Conservation (phyloP, 2,329 filamentous ascomycete genomes). For the Monosporascus sp. region DNA sequence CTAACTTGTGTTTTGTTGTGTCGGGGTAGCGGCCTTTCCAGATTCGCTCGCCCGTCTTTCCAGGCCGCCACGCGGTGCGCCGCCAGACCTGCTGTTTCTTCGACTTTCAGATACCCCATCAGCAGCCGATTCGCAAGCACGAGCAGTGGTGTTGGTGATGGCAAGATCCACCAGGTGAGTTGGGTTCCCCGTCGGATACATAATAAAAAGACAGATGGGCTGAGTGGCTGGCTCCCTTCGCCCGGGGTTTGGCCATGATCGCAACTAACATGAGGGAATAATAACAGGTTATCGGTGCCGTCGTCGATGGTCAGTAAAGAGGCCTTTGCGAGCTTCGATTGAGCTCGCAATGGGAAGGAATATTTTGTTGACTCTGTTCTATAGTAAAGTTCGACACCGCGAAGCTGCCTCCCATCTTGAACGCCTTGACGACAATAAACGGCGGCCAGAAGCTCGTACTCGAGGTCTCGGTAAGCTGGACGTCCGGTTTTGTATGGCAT, state of each 20-base stretch:
- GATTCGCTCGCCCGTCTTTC: constrained; percentile 56
- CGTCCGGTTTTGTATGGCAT: not conserved
- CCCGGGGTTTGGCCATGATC: not conserved
- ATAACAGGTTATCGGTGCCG: constrained; percentile 91
- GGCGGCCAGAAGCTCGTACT: constrained; percentile 90
- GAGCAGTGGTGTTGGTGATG: constrained; percentile 51
- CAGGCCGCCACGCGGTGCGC: constrained; percentile 52
- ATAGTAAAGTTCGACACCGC: constrained; percentile 94
- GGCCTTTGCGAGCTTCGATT: constrained; percentile 10
- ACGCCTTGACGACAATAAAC: constrained; percentile 89
- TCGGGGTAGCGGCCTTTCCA: constrained; percentile 57
- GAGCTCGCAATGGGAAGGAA: constrained; percentile 2
- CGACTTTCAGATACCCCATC: constrained; percentile 45
- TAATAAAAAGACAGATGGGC: constrained; percentile 1
- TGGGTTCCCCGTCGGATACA: not conserved
- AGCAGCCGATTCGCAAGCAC: constrained; percentile 56
- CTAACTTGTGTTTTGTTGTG: constrained; percentile 30
- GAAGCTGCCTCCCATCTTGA: constrained; percentile 93
- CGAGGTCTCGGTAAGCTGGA: constrained; percentile 77
- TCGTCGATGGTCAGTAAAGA: constrained; percentile 81
- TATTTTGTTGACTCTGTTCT: constrained; percentile 21
- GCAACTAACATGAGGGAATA: constrained; percentile 44
- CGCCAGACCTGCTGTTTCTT: constrained; percentile 44
- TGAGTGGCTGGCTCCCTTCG: not conserved
- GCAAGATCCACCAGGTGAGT: constrained; percentile 65